Base-by-base conservation (phyloP, 768 basidiomycete genomes). In the Pulveroboletus sp. region DNA sequence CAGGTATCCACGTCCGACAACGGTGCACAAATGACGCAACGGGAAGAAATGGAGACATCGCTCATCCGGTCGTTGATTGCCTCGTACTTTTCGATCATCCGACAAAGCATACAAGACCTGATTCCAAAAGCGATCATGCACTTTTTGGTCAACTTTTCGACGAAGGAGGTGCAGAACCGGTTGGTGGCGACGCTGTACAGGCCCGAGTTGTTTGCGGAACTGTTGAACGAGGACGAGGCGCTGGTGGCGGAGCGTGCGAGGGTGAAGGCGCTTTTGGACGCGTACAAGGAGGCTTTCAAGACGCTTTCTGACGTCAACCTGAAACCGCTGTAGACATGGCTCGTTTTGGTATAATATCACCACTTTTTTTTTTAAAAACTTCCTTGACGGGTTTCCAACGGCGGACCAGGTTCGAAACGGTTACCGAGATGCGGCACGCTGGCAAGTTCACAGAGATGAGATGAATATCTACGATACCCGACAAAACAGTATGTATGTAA, bases 81-180 rank as follows among this genome's bases (percentile, higher is more conserved):
- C 26, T 93, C 92, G 11, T 99, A 99, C 74, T 99, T 99, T 72
- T 76, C 81, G 51, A 98, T 99, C 64, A 89, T 94, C 21, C 86
- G 96, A 38, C 94, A 98, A 69, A 91, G 86, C 64, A 96, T 99
- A 55, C 92, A 97, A 58, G 96, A 99, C 68, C 78, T 97, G 49
- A 81, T 99, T 17, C 96, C 96, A 31, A 99, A 99, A 71, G 93
- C 94, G 18, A 87, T 96, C 73, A 97, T 98, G 95, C 95, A 97
- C 72, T 82, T 93, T 59, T 79, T 98, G 55, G 95, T 99, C 64
- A 98, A 96, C 71, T 80, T 90, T 64, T 94, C 94, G n/a, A 86
- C 92, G 39, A 89, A 97, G 65, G 89, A 93, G 15, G 92, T 99
- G 24, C 96, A 98, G 71, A 96, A 96, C 66, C 82, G 96, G 18